Percentiles rank a stretch among this genome's conserved stretches.
Conservation (phyloP, 371 early-diverging fungal genomes). For the Mucor indicus region DNA sequence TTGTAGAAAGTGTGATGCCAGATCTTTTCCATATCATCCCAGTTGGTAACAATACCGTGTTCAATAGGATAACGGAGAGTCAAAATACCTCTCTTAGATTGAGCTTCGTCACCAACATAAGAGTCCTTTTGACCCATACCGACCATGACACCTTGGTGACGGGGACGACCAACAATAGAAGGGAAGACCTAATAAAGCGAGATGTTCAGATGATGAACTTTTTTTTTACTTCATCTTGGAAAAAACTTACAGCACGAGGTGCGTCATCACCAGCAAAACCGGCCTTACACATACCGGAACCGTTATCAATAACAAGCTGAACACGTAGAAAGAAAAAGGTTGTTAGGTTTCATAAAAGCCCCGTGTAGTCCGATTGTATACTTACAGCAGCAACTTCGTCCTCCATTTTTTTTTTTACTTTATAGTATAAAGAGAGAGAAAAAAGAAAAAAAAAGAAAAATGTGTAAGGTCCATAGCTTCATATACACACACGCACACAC, state of each 20-base stretch:
- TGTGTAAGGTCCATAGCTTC: too few species aligned
- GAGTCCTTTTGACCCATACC: constrained; percentile 99
- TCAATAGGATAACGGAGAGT: constrained; percentile 99
- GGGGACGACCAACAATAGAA: constrained; percentile 99
- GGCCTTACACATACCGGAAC: constrained; percentile 99
- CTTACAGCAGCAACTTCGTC: constrained; percentile 88
- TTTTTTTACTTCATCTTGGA: constrained; percentile 1
- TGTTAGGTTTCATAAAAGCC: background rate
- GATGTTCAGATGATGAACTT: background rate
- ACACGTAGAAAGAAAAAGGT: constrained; percentile 8
- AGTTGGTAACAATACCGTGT: constrained; percentile 99
- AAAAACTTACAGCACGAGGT: constrained; percentile 94
- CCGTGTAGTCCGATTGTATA: constrained; percentile 9
- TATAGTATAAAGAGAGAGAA: constrained; percentile 20
- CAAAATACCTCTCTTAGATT: constrained; percentile 99
- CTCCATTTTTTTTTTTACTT: constrained; percentile 51
- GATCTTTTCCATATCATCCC: constrained; percentile 99
- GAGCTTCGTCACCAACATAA: constrained; percentile 99
- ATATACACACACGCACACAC: too few species aligned
- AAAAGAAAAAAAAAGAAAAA: constrained; percentile 20
- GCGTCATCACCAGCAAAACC: constrained; percentile 99
- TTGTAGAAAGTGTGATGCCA: constrained; percentile 99
- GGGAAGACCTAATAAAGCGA: constrained; percentile 84
- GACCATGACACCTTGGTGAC: constrained; percentile 99
- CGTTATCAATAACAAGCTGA: constrained; percentile 93